A percentile compares a stretch with the other conserved stretches of the same genome.
These are phyloP conservation scores for Alternaria infectoria DNA, from an alignment of 2,329 filamentous ascomycete genomes.

Conservation along the genomic window DNA sequence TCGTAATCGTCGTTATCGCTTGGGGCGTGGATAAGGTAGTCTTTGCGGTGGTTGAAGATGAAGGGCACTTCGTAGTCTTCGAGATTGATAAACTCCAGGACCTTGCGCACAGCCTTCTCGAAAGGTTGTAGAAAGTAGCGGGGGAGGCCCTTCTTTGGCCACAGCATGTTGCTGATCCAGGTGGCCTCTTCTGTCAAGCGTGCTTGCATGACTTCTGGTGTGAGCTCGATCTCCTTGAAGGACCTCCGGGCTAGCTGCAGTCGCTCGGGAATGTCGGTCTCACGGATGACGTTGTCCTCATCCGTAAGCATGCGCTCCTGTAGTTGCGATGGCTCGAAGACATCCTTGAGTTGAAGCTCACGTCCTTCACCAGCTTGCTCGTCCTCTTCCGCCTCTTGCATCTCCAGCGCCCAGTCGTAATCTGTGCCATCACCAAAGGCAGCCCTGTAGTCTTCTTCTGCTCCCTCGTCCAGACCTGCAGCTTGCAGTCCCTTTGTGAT, in stretches of 20 bases:
- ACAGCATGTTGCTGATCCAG: conserved; percentile 91
- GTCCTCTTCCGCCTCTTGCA: conserved; percentile 84
- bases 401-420: conserved; percentile 90
- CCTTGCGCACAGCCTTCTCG: conserved; percentile 85
- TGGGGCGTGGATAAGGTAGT: conserved; percentile 92
- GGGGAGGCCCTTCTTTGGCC: conserved; percentile 81
- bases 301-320: conserved; percentile 95
- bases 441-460: conserved; percentile 92
- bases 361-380: conserved; percentile 80
- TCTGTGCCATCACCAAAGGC: conserved; percentile 97
- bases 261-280: conserved; percentile 88
- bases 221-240: conserved; percentile 81
- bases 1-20: conserved; percentile 64
- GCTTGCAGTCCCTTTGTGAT: conserved; percentile 76
- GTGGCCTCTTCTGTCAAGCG: conserved; percentile 79
- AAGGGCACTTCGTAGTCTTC: conserved; percentile 96
- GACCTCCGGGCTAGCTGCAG: conserved; percentile 90
- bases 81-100: conserved; percentile 92
- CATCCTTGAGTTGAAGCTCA: conserved; percentile 91
- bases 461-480: conserved; percentile 86
- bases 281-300: conserved; percentile 89
- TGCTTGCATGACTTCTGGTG: conserved; percentile 71
- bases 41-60: conserved; percentile 97
- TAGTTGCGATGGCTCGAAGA: conserved; percentile 95
- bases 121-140: conserved; percentile 80